These are phyloP conservation scores for Erucastrum elatum DNA, from an alignment of 345 rosid genomes.

Conservation along the genomic window DNA sequence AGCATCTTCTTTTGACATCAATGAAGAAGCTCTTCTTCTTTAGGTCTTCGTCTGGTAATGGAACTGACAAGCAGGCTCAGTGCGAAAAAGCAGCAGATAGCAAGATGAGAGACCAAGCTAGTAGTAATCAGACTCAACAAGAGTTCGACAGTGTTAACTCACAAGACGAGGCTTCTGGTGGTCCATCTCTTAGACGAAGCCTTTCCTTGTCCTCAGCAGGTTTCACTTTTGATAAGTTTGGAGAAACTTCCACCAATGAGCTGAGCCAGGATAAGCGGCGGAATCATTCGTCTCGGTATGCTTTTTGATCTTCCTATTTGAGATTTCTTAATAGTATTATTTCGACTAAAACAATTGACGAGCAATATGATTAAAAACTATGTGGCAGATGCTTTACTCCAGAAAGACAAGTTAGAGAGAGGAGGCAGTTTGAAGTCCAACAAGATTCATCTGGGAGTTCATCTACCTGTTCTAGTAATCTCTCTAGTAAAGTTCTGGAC, in stretches of 20 bases:
- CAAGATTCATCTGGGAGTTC: conserved; percentile 70
- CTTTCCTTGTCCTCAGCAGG: conserved; percentile 76
- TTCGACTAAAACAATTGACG: no score
- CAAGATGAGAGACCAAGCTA: conserved; percentile 40
- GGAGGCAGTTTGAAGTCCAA: conserved; percentile 50
- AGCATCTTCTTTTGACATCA: conserved; percentile 34
- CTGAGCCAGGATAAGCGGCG: conserved; percentile 34
- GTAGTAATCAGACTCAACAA: conserved; percentile 41
- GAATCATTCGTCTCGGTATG: conserved; percentile 57
- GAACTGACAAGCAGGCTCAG: conserved; percentile 50
- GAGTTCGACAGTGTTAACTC: conserved; percentile 50
- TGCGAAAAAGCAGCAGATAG: conserved; percentile 45
- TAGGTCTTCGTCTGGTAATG: conserved; percentile 58
- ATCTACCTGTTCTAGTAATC: conserved; percentile 64
- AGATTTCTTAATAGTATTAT: neutral
- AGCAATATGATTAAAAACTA: neutral
- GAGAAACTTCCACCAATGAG: conserved; percentile 45
- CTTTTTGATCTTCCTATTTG: conserved; percentile 19
- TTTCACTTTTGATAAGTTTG: conserved; percentile 53
- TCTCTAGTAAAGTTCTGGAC: conserved; percentile 79
- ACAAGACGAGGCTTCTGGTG: conserved; percentile 52
- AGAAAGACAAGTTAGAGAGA: conserved; percentile 55
- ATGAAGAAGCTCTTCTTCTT: conserved; percentile 95
- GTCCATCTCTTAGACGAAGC: conserved; percentile 74
- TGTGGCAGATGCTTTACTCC: conserved; percentile 48